Evolutionary conservation across 345 rosid genomes (phyloP).

Genomic region (Hypericum androsaemum): DNA sequence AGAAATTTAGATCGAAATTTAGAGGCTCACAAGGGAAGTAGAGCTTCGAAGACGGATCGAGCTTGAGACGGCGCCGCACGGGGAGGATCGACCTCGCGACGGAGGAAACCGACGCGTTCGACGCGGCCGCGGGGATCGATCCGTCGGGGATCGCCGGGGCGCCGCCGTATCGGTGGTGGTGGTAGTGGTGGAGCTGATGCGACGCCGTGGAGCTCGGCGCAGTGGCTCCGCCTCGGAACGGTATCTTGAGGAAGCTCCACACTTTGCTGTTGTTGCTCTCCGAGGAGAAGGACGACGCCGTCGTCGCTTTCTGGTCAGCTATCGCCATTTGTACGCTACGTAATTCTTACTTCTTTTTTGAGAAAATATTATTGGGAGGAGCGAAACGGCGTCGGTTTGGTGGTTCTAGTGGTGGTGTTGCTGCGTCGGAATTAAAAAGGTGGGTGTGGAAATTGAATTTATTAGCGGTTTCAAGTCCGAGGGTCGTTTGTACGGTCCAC

Average conservation of each 20-base stretch:
- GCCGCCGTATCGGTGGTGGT: slow-evolving; percentile 19
- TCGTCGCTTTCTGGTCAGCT: slow-evolving; percentile 44
- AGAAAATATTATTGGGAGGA: slow-evolving; percentile 6
- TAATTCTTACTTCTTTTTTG: no score
- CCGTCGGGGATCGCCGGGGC: slow-evolving; percentile 40
- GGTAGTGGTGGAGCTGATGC: slow-evolving; percentile 13
- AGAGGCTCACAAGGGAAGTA: slow-evolving; percentile 69
- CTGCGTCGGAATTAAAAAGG: no score
- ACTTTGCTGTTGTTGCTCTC: slow-evolving; percentile 27
- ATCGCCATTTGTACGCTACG: slow-evolving; percentile 40
- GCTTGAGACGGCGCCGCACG: slow-evolving; percentile 68
- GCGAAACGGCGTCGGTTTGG: slow-evolving; percentile 10
- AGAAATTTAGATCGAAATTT: no score
- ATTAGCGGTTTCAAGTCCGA: no score
- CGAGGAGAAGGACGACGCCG: slow-evolving; percentile 13
- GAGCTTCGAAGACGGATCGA: slow-evolving; percentile 80
- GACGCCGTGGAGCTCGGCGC: slow-evolving; percentile 40
- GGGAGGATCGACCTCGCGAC: slow-evolving; percentile 80
- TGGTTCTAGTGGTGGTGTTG: no score
- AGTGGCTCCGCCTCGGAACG: slow-evolving; percentile 39
- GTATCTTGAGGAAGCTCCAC: slow-evolving; percentile 80
- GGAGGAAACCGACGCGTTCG: slow-evolving; percentile 47
- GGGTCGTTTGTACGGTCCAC: no score
- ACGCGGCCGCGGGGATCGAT: slow-evolving; percentile 33
- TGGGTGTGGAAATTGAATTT: no score